Conservation (phyloP, 2,329 filamentous ascomycete genomes). For the Fusarium verticillioides region DNA sequence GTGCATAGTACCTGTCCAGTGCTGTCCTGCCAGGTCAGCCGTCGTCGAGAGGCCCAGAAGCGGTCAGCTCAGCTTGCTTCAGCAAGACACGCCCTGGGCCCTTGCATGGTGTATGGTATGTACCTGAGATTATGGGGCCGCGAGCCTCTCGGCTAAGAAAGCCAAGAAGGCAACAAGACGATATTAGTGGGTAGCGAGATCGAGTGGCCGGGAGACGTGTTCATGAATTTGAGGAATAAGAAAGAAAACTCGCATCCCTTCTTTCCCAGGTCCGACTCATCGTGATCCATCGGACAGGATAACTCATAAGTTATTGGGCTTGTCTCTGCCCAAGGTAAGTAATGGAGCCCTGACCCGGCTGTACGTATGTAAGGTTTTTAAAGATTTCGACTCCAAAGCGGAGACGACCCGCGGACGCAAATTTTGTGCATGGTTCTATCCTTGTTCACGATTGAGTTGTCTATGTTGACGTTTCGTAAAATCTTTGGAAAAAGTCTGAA, state of each 20-base stretch:
- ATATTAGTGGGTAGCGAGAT: slow-evolving; percentile 20
- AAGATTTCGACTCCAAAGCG: slow-evolving; percentile 19
- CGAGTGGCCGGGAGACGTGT: slow-evolving; percentile 24
- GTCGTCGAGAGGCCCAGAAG: slow-evolving; percentile 30
- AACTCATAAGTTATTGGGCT: slow-evolving; percentile 15
- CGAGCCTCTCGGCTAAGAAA: slow-evolving; percentile 7
- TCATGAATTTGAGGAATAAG: slow-evolving; percentile 13
- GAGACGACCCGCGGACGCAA: slow-evolving; percentile 16
- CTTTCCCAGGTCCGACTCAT: slow-evolving; percentile 14
- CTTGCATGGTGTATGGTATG: slow-evolving; percentile 38
- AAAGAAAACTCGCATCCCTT: slow-evolving; percentile 15
- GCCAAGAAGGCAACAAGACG: slow-evolving; percentile 23
- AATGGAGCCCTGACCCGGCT: slow-evolving; percentile 1
- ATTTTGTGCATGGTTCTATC: slow-evolving; percentile 36
- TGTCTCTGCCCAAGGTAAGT: slow-evolving; percentile 15
- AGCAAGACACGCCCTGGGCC: slow-evolving; percentile 28
- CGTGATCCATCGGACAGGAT: slow-evolving; percentile 9
- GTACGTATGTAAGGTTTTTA: slow-evolving; percentile 12
- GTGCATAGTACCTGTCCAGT: slow-evolving; percentile 3
- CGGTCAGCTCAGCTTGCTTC: slow-evolving; percentile 35
- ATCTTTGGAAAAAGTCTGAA: slow-evolving; percentile 16
- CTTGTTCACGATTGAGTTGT: slow-evolving; percentile 25
- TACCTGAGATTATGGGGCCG: slow-evolving; percentile 35
- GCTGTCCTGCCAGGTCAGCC: slow-evolving; percentile 21
- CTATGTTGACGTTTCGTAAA: slow-evolving; percentile 9